Percentiles rank a stretch among this genome's conserved stretches.
Conservation (phyloP, 441 rosid species). For the Gossypium davidsonii region DNA sequence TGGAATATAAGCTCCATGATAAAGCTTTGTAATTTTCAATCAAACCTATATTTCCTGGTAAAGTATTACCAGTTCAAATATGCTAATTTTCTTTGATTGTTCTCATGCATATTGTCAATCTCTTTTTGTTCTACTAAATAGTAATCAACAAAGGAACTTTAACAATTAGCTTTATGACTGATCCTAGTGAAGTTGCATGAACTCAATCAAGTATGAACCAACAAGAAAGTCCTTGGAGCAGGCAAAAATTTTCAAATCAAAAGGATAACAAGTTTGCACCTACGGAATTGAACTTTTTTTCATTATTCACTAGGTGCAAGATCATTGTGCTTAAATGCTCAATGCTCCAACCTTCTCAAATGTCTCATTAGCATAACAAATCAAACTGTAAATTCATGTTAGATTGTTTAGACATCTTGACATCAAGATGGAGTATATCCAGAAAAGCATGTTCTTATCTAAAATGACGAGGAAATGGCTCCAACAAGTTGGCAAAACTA, state of each 20-base stretch:
- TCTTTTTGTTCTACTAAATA: not conserved
- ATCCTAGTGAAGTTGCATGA: not conserved
- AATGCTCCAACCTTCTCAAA: not conserved
- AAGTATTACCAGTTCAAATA: not conserved
- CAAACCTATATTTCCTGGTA: not conserved
- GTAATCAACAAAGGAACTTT: not conserved
- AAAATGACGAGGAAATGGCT: not conserved
- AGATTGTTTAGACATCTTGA: not conserved
- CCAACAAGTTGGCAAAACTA: not conserved
- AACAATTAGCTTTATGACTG: not conserved
- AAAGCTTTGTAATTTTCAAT: not conserved
- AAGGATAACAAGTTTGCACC: not conserved
- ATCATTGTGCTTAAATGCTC: not conserved
- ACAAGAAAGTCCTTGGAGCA: not conserved
- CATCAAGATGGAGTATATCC: not conserved
- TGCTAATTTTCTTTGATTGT: not conserved
- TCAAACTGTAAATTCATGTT: constrained; percentile 1
- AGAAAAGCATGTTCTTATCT: not conserved
- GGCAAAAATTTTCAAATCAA: not conserved
- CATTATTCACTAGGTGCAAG: not conserved
- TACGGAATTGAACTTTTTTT: not conserved
- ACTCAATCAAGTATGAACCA: not conserved
- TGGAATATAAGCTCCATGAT: not conserved
- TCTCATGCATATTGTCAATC: not conserved
- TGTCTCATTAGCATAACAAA: not conserved